These are phyloP conservation scores for Rhododendron griersonianum DNA, from an alignment of 148 eudicot genomes.

Conservation along the genomic window DNA sequence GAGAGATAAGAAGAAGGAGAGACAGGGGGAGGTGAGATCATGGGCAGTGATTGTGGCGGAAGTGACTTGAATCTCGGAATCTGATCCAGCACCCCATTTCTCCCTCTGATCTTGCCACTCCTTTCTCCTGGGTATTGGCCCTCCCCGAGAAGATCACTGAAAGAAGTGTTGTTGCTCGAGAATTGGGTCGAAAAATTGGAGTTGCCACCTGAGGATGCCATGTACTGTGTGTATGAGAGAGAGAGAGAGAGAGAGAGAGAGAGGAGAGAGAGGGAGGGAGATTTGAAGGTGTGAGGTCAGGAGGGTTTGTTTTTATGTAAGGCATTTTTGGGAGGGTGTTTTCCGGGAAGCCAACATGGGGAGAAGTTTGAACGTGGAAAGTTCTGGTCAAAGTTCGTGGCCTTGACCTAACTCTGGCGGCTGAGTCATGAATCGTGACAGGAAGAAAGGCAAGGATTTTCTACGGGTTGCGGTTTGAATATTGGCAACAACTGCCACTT, in stretches of 20 bases:
- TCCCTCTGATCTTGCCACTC: background rate
- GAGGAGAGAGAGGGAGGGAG: background rate
- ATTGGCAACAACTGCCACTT: no score
- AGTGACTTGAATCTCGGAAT: constrained; percentile 52
- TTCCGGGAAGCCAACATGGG: constrained; percentile 40
- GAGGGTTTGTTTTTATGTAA: background rate
- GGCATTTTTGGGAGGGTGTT: background rate
- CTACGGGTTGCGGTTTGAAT: no score
- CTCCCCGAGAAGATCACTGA: constrained; percentile 52
- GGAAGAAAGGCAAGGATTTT: background rate
- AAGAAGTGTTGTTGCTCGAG: constrained; percentile 37
- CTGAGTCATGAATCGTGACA: constrained; percentile 9
- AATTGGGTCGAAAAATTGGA: constrained; percentile 25
- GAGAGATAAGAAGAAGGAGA: constrained; percentile 37
- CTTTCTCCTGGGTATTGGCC: background rate
- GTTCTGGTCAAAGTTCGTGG: constrained; percentile 67
- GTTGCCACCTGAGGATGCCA: constrained; percentile 53
- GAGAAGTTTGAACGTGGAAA: constrained; percentile 66
- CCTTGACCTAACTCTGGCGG: constrained; percentile 56
- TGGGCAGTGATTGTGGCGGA: constrained; percentile 42
- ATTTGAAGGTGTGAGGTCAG: background rate
- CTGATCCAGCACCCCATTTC: constrained; percentile 10
- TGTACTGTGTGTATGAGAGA: background rate
- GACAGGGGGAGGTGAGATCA: constrained; percentile 31
- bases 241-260: background rate